A percentile compares a stretch with the other conserved stretches of the same genome.
Conservation (phyloP, 208 protist species). For the Porcisia hertigi region DNA sequence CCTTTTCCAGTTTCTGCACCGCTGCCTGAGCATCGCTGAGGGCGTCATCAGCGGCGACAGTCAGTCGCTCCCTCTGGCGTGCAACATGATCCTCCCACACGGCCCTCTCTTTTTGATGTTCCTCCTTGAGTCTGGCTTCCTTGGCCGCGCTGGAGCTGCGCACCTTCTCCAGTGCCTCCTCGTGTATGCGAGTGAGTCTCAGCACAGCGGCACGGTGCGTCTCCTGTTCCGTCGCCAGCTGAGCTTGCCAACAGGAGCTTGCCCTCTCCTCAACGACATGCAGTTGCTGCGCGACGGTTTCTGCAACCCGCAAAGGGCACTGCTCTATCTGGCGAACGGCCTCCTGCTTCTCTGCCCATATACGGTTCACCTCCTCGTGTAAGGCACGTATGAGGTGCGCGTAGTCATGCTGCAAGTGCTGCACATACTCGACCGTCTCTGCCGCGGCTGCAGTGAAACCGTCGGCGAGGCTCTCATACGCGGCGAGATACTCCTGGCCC, state of each 20-base stretch:
- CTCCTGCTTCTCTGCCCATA: conserved; percentile 28
- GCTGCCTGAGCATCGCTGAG: conserved; percentile 10
- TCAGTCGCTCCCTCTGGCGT: conserved; percentile 12
- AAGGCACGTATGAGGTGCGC: conserved; percentile 24
- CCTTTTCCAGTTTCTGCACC: conserved; percentile 24
- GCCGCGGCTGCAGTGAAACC: conserved; percentile 30
- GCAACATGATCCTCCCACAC: conserved; percentile 24
- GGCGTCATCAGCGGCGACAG: conserved; percentile 30
- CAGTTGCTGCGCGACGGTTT: conserved; percentile 18
- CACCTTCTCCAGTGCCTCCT: conserved; percentile 20
- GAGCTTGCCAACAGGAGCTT: conserved; percentile 35
- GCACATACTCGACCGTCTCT: conserved; percentile 30
- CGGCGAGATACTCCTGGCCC: conserved; percentile 32
- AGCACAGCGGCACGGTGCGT: conserved; percentile 14
- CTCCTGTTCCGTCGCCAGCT: conserved; percentile 32
- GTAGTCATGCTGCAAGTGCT: conserved; percentile 40
- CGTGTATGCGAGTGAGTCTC: background rate
- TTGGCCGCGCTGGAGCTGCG: conserved; percentile 31
- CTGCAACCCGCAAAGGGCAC: background rate
- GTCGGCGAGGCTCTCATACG: conserved; percentile 30
- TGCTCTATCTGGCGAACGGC: conserved; percentile 22
- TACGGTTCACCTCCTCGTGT: conserved; percentile 28
- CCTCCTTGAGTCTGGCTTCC: conserved; percentile 13
- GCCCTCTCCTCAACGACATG: conserved; percentile 17
- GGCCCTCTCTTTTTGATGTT: conserved; percentile 37